Base-by-base conservation (phyloP, 495 filamentous ascomycete species). In the Aspergillus bertholletiae region DNA sequence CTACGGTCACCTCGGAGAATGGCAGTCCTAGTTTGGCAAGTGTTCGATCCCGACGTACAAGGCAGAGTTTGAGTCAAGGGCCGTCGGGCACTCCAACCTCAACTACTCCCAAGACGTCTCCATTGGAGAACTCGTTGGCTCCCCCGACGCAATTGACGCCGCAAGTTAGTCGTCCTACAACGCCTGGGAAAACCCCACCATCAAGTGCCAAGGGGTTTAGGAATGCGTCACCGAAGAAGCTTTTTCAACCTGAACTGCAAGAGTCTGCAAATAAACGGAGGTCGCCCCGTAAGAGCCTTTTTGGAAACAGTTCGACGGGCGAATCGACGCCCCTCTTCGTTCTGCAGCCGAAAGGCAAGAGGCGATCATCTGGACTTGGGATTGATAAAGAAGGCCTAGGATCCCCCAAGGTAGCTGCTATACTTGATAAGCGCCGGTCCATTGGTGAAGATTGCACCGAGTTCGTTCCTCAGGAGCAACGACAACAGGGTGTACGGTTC, bases 351-450 rank as follows among this genome's bases (percentile, higher is more conserved):
- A 80, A 82, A 35, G 75, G 82, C 24, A 62, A 80, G 18, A 69
- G 74, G n/a, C 80, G 82, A 39, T 84, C 86, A 23, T 89, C 87
- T 6, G 90, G 89, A 4, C 64, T 92, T 54, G 90, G 89, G 11
- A 84, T 85, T 58, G 88, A 92, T 59, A 83, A 80, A 54, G 74
- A 82, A 57, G 89, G 89, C 5, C 80, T 94, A 47, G 90, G 90
- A 20, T 95, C 90, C 4, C 90, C 90, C 7, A 82, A 80, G 15
- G 82, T 95, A 30, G 80, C 87, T 13, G 86, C 82, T 21, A 79
- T 91, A 22, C 80, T 94, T 30, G 88, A 90, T 44, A 81, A 84
- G 46, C 82, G 90, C 40, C 79, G 74, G 39, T 90, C 88, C 7
- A 85, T 95, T 53, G 81, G 84, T 24, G 84, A 92, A 48, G 74